phyloP scores from a whole-genome alignment of 345 rosid species.

The Microthlaspi erraticum region DNA sequence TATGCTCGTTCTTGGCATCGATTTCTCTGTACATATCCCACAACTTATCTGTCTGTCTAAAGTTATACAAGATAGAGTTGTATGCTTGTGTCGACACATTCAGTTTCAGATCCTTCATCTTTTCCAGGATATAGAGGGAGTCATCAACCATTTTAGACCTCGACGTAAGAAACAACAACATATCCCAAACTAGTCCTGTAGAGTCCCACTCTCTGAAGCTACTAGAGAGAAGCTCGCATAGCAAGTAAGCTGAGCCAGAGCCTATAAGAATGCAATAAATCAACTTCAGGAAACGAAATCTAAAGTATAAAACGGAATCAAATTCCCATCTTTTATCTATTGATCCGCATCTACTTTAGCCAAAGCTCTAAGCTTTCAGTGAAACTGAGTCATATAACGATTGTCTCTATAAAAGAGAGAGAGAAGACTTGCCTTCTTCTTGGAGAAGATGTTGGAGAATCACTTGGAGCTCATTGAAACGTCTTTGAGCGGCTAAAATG shows the following conservation, averaged over 20 bases:
- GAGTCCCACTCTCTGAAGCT: constrained; percentile 61
- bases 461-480: constrained; percentile 58
- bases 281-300: constrained; percentile 7
- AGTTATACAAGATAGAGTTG: constrained; percentile 66
- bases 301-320: not conserved
- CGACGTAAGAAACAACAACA: constrained; percentile 71
- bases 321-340: constrained; percentile 6
- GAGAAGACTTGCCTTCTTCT: constrained; percentile 59
- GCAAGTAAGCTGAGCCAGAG: constrained; percentile 62
- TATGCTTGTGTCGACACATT: constrained; percentile 63
- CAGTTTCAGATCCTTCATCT: constrained; percentile 69
- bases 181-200: constrained; percentile 67
- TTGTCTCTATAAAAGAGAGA: not conserved
- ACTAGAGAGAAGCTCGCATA: constrained; percentile 60
- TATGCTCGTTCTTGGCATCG: constrained; percentile 51
- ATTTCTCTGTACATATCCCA: constrained; percentile 69
- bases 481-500: constrained; percentile 54
- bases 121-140: constrained; percentile 64
- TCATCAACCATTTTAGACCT: constrained; percentile 72
- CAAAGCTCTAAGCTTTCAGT: constrained; percentile 2
- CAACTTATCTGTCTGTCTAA: constrained; percentile 62
- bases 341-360: not conserved
- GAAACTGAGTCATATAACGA: not conserved
- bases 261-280: constrained; percentile 60
- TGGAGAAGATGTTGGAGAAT: constrained; percentile 57